These are phyloP conservation scores for Aureobasidium uvarum DNA, from an alignment of 2,329 filamentous ascomycete species.

Conservation along the genomic window DNA sequence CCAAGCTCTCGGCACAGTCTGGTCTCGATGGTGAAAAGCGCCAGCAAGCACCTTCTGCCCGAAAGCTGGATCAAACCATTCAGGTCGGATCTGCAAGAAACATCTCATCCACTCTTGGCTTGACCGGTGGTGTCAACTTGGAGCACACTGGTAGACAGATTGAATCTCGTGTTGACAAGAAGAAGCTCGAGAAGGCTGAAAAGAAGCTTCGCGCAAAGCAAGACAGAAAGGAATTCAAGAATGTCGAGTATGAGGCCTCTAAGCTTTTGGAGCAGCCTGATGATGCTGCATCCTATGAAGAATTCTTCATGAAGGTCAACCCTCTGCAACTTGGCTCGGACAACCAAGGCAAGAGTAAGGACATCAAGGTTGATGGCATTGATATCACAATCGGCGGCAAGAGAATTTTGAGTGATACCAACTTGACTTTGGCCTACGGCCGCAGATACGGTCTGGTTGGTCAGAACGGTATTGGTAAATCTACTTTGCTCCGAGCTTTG, in stretches of 20 bases:
- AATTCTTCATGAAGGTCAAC: slow-evolving; percentile 99
- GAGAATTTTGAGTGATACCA: slow-evolving; percentile 88
- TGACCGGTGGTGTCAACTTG: slow-evolving; percentile 82
- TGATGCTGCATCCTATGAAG: slow-evolving; percentile 88
- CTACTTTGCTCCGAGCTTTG: slow-evolving; percentile 87
- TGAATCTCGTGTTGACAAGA: slow-evolving; percentile 94
- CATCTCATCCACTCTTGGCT: slow-evolving; percentile 90
- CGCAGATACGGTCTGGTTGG: slow-evolving; percentile 95
- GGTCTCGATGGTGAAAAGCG: slow-evolving; percentile 64
- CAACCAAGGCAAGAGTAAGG: slow-evolving; percentile 80
- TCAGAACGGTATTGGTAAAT: slow-evolving; percentile 91
- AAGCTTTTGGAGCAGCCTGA: slow-evolving; percentile 80
- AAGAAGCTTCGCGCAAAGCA: slow-evolving; percentile 97
- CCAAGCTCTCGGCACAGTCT: slow-evolving; percentile 72
- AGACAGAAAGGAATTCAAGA: slow-evolving; percentile 98
- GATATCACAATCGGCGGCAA: slow-evolving; percentile 89
- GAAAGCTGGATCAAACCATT: slow-evolving; percentile 87
- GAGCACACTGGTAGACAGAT: slow-evolving; percentile 92
- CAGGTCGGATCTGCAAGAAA: slow-evolving; percentile 92
- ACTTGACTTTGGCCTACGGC: slow-evolving; percentile 84
- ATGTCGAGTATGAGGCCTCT: slow-evolving; percentile 95
- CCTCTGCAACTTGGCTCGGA: slow-evolving; percentile 81
- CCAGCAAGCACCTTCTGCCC: slow-evolving; percentile 72
- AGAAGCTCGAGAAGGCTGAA: slow-evolving; percentile 99
- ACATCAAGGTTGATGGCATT: slow-evolving; percentile 96